A percentile compares a stretch with the other conserved stretches of the same genome.
phyloP scores from a whole-genome alignment of 129 eudicot genomes.

The Flaveria bidentis region DNA sequence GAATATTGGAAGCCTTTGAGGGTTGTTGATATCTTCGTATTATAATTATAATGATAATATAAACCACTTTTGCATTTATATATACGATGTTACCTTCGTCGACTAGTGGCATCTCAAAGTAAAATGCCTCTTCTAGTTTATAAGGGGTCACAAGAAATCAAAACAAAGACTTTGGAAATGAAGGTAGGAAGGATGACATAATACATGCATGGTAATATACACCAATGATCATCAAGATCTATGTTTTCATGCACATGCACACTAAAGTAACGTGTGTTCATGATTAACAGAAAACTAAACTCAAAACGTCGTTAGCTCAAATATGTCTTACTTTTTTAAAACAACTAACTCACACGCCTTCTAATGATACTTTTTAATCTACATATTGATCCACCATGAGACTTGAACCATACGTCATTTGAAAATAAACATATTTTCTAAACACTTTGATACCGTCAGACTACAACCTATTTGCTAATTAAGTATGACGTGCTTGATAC shows the following conservation, averaged over 20 bases:
- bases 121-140: slow-evolving; percentile 19
- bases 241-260: slow-evolving; percentile 32
- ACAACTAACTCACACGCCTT: no score
- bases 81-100: slow-evolving; percentile 2
- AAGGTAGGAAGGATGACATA: slow-evolving; percentile 11
- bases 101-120: slow-evolving; percentile 26
- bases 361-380: no score
- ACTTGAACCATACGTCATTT: no score
- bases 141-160: slow-evolving; percentile 19
- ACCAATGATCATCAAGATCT: slow-evolving; percentile 25
- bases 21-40: slow-evolving; percentile 24
- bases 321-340: not conserved
- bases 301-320: not conserved
- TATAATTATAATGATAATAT: not conserved
- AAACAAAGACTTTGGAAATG: slow-evolving; percentile 21
- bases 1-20: slow-evolving; percentile 29
- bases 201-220: slow-evolving; percentile 18
- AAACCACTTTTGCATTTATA: not conserved
- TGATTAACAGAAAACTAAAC: not conserved
- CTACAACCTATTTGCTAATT: no score
- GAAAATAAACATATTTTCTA: no score
- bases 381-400: no score
- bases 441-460: no score
- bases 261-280: not conserved
- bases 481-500: not conserved